A percentile compares a stretch with the other conserved stretches of the same genome.
Conservation (phyloP, 1,139 yeast genomes). For the Yamadazyma triangularis region DNA sequence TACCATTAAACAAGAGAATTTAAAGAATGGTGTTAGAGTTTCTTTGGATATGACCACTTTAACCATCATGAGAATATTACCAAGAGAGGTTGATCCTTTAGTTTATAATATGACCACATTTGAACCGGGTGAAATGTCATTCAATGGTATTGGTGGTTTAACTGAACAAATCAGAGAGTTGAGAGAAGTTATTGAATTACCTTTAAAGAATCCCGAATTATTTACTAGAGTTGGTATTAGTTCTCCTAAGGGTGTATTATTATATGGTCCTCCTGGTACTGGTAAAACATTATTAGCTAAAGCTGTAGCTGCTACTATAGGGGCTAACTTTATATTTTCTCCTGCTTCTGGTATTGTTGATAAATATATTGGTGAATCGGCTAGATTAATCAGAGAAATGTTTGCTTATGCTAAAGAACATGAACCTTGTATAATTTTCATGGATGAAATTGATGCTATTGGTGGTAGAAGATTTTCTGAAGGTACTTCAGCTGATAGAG, state of each 20-base stretch:
- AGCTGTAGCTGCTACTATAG: conserved; percentile 98
- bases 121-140: conserved; percentile 94
- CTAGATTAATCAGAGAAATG: conserved; percentile 96
- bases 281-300: conserved; percentile 95
- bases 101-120: conserved; percentile 98
- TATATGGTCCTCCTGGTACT: conserved; percentile 99
- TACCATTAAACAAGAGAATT: conserved; percentile 75
- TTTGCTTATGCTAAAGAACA: conserved; percentile 97
- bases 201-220: conserved; percentile 94
- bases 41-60: conserved; percentile 97
- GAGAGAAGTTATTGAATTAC: conserved; percentile 96
- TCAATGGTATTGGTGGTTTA: conserved; percentile 95
- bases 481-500: conserved; percentile 99
- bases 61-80: conserved; percentile 95
- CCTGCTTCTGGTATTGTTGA: conserved; percentile 99
- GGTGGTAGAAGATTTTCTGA: conserved; percentile 98
- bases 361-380: conserved; percentile 97
- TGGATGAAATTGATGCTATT: conserved; percentile 99
- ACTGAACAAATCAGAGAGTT: conserved; percentile 94
- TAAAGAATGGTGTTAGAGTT: conserved; percentile 93
- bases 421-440: conserved; percentile 96
- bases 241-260: conserved; percentile 95
- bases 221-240: conserved; percentile 95
- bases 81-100: conserved; percentile 97
- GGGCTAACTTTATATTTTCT: conserved; percentile 95